Base-by-base conservation (phyloP, 768 basidiomycete genomes). In the Pulveroboletus frians region DNA sequence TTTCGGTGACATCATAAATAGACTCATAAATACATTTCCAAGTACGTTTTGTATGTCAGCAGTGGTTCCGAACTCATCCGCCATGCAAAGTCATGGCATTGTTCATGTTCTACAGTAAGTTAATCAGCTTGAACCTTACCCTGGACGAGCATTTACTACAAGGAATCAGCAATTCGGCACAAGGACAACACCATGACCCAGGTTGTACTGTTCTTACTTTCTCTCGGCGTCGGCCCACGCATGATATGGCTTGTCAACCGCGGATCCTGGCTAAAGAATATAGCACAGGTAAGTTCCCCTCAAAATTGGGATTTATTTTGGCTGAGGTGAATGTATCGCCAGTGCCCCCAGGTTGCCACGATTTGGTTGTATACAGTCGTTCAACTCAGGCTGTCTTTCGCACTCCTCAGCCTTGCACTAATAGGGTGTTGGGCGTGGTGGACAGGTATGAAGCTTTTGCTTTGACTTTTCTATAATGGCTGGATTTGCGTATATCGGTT, bases 321-420 rank as follows among this genome's bases (percentile, higher is more conserved):
- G 37, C 21, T 54, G 23, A 53, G 41, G 38, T 40, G 17, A 29
- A 36, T 31, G 49, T 30, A 20, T 52, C 14, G 46, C 31, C 31
- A 92, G 90, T 77, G 78, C 49, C 89, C 90, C 11, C 86, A 90
- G 10, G 68, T 91, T 47, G 82, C 82, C 3, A 89, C 88, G 0
- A 61, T 85, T 6, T 92, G 90, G 89, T 71, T 90, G 9, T 92
- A 86, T 57, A 74, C 79, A 3, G 71, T 90, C 42, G 70, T 89
- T 11, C 84, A 88, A 54, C 73, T 90, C 23, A 78, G 84, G 48
- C 67, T 92, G 21, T 73, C 72, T 3, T 78, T 80, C 17, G 82
- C 88, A 5, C 69, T 81, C 4, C 49, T 81, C 26, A 81, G 78
- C 53, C 71, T 92, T 13, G 48, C 64, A 2, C 50, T 74, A 13